Evolutionary conservation across 2,329 filamentous ascomycete species (phyloP).

Genomic region (Botryotinia convoluta): DNA sequence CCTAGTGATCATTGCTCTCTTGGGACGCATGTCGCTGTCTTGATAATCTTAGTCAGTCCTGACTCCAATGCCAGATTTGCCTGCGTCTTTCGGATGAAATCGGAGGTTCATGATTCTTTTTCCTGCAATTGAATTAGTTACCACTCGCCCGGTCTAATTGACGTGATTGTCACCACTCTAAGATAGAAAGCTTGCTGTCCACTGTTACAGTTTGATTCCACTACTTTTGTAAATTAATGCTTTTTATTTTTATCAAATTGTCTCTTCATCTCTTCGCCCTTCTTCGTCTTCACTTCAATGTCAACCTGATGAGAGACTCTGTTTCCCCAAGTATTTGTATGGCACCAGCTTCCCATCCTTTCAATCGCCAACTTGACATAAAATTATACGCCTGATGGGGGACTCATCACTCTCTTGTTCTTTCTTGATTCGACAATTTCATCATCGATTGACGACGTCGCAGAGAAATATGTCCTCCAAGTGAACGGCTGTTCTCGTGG

Average conservation of each 20-base stretch:
- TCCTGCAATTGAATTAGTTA: background rate
- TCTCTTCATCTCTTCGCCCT: too few species aligned
- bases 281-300: too few species aligned
- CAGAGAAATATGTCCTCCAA: background rate
- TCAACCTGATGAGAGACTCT: too few species aligned
- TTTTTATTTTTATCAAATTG: too few species aligned
- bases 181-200: background rate
- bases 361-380: background rate
- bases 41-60: too few species aligned
- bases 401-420: accelerated
- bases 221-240: too few species aligned
- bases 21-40: background rate
- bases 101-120: background rate
- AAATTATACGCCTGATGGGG: background rate
- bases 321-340: too few species aligned
- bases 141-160: background rate
- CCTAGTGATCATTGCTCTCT: background rate
- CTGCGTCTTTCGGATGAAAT: background rate
- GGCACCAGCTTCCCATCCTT: background rate
- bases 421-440: background rate
- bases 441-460: background rate
- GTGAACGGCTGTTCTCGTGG: background rate
- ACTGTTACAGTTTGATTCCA: background rate
- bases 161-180: background rate
- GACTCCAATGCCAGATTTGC: accelerated